A percentile compares a stretch with the other conserved stretches of the same genome.
Conservation (phyloP, 805 yeast genomes). For the Yarrowia osloensis region DNA sequence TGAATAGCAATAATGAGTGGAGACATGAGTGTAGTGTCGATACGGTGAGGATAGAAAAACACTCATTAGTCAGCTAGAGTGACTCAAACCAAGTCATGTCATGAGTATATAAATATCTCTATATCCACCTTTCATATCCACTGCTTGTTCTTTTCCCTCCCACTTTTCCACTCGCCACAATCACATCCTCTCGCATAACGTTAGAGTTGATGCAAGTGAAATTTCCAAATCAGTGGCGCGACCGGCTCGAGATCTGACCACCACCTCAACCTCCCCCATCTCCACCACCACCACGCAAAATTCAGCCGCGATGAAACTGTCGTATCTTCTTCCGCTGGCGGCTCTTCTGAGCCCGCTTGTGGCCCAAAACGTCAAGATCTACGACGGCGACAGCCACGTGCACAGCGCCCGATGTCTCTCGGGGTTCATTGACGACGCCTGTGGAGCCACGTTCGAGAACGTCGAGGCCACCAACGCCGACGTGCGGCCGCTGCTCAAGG, state of each 20-base stretch:
- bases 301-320: neutral
- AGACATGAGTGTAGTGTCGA: too few species aligned
- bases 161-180: too few species aligned
- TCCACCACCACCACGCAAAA: neutral
- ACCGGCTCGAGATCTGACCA: neutral
- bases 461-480: constrained; percentile 54
- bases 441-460: constrained; percentile 44
- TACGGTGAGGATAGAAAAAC: too few species aligned
- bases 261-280: neutral
- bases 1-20: too few species aligned
- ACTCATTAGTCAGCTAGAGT: too few species aligned
- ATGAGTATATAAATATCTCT: too few species aligned
- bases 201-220: constrained; percentile 26
- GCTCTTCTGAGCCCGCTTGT: neutral
- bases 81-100: too few species aligned
- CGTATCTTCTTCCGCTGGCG: neutral
- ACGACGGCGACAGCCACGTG: constrained; percentile 5
- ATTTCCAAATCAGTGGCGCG: constrained; percentile 25
- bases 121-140: too few species aligned
- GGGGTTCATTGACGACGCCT: constrained; percentile 36
- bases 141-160: too few species aligned
- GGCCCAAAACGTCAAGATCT: constrained; percentile 24
- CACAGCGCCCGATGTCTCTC: constrained; percentile 13
- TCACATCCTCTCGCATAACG: neutral
- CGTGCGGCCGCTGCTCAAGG: constrained; percentile 58